Evolutionary conservation across 2,329 filamentous ascomycete species (phyloP), one percentile per base, ranked within the genome.

Genomic region (Grosmannia serpens): DNA sequence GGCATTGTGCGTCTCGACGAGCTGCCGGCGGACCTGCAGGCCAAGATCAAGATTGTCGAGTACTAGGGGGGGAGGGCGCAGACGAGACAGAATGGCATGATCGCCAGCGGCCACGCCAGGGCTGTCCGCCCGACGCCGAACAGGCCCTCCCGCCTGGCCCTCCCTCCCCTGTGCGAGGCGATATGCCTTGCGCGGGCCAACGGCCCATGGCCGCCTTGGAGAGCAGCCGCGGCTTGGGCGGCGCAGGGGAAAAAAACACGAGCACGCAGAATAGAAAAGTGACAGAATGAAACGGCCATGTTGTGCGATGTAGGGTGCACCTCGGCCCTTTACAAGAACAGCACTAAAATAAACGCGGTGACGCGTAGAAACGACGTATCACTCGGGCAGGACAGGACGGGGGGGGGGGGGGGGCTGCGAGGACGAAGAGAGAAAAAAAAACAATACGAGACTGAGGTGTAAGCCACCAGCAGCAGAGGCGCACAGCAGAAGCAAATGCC

Each of bases 1-100:
- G 91, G 91, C 0, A 73, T 99, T 46, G 77, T 94, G 46, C 83
- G 80, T 68, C 71, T 77, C 61, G 86, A 91, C 64, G 90, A 96
- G 27, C 73, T 99, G 63, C 90, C 91, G 0, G 78, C 81, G 63
- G 76, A 77, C n/a, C 67, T 95, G 67, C 74, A 79, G 64, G 69
- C 73, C 55, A 80, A 78, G 67, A 68, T 95, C 61, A 95, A 92
- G 77, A 73, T 81, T 62, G 80, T 94, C 27, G 80, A 86, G 52
- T 85, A 59, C 50, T 64, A 26, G 9, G 29, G 5, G 5, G 9
- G 35, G 17, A 13, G 35, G 35, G 13, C 4, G 15, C 35, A 13
- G 35, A 38, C 4, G 35, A 38, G 35, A 35, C 33, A 10, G 33
- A 8, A 35, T 35, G 9, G 10, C 33, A 35, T 35, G n/a, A n/a